A percentile compares a stretch with the other conserved stretches of the same genome.
Evolutionary conservation across 2,329 filamentous ascomycete species (phyloP).

Genomic region (Ascochyta rabiei): DNA sequence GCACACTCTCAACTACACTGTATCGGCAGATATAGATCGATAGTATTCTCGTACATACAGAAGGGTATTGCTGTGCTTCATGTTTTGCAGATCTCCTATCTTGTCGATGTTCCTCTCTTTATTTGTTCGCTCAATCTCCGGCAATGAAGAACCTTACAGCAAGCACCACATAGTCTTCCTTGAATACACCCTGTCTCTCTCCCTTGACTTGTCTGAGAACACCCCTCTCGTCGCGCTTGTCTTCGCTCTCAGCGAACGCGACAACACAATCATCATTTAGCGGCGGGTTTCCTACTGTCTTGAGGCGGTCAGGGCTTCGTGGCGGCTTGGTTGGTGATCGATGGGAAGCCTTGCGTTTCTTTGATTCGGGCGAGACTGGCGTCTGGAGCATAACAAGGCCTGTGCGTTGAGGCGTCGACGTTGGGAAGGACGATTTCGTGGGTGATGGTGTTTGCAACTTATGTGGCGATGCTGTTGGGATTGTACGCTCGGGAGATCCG

Average conservation of each 20-base stretch:
- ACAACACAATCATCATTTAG: constrained; percentile 45
- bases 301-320: constrained; percentile 20
- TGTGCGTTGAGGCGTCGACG: not conserved
- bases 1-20: no score
- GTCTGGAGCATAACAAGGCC: not conserved
- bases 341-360: constrained; percentile 19
- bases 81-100: not conserved
- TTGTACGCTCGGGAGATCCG: constrained; percentile 8
- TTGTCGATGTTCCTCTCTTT: not conserved
- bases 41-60: not conserved
- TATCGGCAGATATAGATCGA: no score
- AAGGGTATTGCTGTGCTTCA: not conserved
- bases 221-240: constrained; percentile 21
- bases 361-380: constrained; percentile 1
- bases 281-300: constrained; percentile 36
- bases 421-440: not conserved
- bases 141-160: constrained; percentile 48
- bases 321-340: constrained; percentile 1
- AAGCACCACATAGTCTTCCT: constrained; percentile 50
- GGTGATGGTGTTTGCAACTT: not conserved
- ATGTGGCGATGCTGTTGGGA: not conserved
- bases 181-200: constrained; percentile 49
- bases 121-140: not conserved
- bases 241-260: constrained; percentile 38
- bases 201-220: constrained; percentile 48